Percentiles rank a stretch among this genome's conserved stretches.
Evolutionary conservation across 345 rosid genomes (phyloP).

Genomic region (Lepidium didymum): DNA sequence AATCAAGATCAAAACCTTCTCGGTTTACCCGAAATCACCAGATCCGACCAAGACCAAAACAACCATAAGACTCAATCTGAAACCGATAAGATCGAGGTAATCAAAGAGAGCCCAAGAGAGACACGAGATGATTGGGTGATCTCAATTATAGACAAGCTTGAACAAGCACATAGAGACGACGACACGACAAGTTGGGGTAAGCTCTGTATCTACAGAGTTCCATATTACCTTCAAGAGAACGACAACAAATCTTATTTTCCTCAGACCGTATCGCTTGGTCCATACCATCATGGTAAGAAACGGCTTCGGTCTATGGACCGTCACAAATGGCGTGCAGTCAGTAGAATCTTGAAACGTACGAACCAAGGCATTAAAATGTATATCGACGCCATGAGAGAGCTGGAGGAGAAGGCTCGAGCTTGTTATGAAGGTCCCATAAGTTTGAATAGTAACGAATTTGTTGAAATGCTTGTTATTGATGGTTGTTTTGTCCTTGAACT

Average conservation of each 20-base stretch:
- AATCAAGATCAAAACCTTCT: background rate
- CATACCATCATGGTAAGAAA: constrained; percentile 70
- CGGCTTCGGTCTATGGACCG: constrained; percentile 67
- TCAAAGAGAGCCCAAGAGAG: constrained; percentile 19
- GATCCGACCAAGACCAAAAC: constrained; percentile 18
- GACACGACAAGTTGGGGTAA: constrained; percentile 53
- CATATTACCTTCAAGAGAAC: constrained; percentile 36
- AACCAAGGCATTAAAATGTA: constrained; percentile 44
- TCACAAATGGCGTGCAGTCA: constrained; percentile 80
- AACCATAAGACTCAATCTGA: constrained; percentile 23
- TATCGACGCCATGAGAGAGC: constrained; percentile 53
- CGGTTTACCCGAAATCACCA: background rate
- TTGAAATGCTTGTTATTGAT: constrained; percentile 82
- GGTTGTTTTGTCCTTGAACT: constrained; percentile 82
- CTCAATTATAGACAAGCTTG: constrained; percentile 54
- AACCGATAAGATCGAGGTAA: constrained; percentile 23
- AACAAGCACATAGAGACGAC: constrained; percentile 58
- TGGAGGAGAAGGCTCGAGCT: constrained; percentile 62
- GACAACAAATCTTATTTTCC: constrained; percentile 76
- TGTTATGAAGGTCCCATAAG: constrained; percentile 56
- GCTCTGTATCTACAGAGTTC: constrained; percentile 24
- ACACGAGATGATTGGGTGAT: constrained; percentile 60
- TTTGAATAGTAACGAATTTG: constrained; percentile 64
- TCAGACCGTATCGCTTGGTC: constrained; percentile 72
- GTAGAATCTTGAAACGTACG: constrained; percentile 53